A percentile compares a stretch with the other conserved stretches of the same genome.
phyloP scores from a whole-genome alignment of 2,329 filamentous ascomycete species.

The Sporothrix luriei region DNA sequence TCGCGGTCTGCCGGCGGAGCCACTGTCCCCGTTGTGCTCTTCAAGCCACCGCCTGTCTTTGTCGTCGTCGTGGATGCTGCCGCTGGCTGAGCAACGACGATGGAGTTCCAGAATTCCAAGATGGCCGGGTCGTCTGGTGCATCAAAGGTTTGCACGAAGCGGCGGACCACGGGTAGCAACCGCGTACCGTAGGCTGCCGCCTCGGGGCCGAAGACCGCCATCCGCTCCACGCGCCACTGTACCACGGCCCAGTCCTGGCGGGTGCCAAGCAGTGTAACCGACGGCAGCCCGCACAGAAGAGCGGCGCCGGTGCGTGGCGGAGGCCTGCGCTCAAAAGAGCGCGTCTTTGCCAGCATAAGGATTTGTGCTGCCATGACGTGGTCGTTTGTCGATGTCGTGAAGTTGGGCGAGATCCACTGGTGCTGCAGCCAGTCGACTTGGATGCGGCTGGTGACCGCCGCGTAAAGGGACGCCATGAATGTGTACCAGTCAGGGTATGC shows the following conservation, averaged over 20 bases:
- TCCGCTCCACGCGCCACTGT: constrained; percentile 47
- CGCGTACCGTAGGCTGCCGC: constrained; percentile 45
- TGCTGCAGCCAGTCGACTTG: constrained; percentile 46
- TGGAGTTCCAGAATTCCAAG: constrained; percentile 49
- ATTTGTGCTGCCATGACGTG: constrained; percentile 44
- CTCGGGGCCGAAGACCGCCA: constrained; percentile 51
- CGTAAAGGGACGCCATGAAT: constrained; percentile 41
- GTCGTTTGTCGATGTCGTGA: constrained; percentile 46
- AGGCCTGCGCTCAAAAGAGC: constrained; percentile 45
- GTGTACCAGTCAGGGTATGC: constrained; percentile 36
- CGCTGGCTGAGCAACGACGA: constrained; percentile 42
- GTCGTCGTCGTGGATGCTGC: neutral
- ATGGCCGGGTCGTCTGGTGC: constrained; percentile 43
- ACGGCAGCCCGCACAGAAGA: constrained; percentile 48
- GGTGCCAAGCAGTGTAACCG: constrained; percentile 47
- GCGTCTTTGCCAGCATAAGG: constrained; percentile 30
- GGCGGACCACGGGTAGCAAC: constrained; percentile 49
- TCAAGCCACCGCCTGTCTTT: neutral
- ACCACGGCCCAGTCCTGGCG: constrained; percentile 48
- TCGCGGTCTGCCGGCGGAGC: neutral
- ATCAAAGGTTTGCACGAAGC: constrained; percentile 52
- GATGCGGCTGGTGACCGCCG: constrained; percentile 45
- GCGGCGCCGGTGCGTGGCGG: constrained; percentile 37
- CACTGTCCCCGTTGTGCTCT: neutral
- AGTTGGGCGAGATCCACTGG: constrained; percentile 49